Evolutionary conservation across 2,329 filamentous ascomycete species (phyloP).

Genomic region (Laburnicola sp.): DNA sequence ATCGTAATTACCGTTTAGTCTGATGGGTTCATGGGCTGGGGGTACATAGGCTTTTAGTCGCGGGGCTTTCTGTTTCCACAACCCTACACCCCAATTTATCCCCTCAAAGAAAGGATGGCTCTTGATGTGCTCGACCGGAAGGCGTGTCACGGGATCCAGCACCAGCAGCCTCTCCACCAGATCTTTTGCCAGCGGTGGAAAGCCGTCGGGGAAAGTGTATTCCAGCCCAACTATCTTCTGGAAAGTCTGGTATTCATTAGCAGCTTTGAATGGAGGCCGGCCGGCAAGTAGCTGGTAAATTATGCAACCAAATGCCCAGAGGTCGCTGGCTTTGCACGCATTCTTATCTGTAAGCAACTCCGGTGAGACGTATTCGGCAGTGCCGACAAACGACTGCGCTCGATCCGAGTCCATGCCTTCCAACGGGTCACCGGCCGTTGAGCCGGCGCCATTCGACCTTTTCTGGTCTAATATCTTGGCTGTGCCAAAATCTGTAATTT

Average conservation of each 20-base stretch:
- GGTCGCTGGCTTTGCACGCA: slow-evolving; percentile 93
- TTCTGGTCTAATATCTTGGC: slow-evolving; percentile 79
- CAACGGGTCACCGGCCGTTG: slow-evolving; percentile 52
- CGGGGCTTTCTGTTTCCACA: slow-evolving; percentile 91
- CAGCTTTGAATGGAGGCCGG: slow-evolving; percentile 94
- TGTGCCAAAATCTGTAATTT: slow-evolving; percentile 98
- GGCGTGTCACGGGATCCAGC: slow-evolving; percentile 77
- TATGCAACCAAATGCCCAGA: slow-evolving; percentile 99
- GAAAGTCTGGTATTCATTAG: slow-evolving; percentile 94
- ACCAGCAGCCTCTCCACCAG: slow-evolving; percentile 89
- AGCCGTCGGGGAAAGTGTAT: slow-evolving; percentile 88
- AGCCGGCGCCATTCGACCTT: slow-evolving; percentile 49
- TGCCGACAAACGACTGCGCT: slow-evolving; percentile 94
- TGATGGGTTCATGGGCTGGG: slow-evolving; percentile 69
- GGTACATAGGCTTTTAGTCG: slow-evolving; percentile 82
- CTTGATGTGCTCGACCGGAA: slow-evolving; percentile 95
- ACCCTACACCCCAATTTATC: slow-evolving; percentile 75
- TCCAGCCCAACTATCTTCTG: slow-evolving; percentile 96
- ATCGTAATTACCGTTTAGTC: slow-evolving; percentile 47
- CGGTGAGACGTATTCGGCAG: slow-evolving; percentile 96
- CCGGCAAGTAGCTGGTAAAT: slow-evolving; percentile 95
- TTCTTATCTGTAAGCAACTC: slow-evolving; percentile 96
- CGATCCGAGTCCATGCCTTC: slow-evolving; percentile 68
- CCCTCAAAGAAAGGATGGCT: slow-evolving; percentile 95
- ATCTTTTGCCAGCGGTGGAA: slow-evolving; percentile 83